Evolutionary conservation across 306 rosid species (phyloP).

Genomic region (Castanea sativa): DNA sequence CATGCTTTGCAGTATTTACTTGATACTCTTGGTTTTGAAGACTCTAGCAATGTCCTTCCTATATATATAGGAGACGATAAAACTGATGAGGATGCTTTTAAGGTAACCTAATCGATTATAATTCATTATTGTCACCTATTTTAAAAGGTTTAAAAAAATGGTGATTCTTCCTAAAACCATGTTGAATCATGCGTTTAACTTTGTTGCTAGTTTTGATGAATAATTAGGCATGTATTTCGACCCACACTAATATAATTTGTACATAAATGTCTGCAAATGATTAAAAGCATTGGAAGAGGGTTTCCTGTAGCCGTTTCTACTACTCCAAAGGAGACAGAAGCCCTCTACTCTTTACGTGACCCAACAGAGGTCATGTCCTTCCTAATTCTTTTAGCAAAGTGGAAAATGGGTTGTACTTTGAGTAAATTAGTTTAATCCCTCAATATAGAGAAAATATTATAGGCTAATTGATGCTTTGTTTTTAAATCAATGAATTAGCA

Average conservation of each 20-base stretch:
- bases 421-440: not conserved
- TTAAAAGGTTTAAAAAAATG: too few species aligned
- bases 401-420: slow-evolving; percentile 24
- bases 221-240: too few species aligned
- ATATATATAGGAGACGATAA: slow-evolving; percentile 54
- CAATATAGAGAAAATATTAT: not conserved
- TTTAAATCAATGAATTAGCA: too few species aligned
- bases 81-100: slow-evolving; percentile 67
- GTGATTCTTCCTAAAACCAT: too few species aligned
- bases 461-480: not conserved
- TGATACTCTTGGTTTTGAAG: slow-evolving; percentile 41
- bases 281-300: slow-evolving; percentile 39
- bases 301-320: slow-evolving; percentile 50
- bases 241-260: not conserved
- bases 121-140: too few species aligned
- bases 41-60: slow-evolving; percentile 37
- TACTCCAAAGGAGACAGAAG: slow-evolving; percentile 46
- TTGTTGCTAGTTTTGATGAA: too few species aligned
- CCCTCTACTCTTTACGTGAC: slow-evolving; percentile 47
- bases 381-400: slow-evolving; percentile 41
- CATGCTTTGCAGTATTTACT: slow-evolving; percentile 54
- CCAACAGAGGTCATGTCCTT: slow-evolving; percentile 47
- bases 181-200: too few species aligned
- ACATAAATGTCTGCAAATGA: slow-evolving; percentile 30
- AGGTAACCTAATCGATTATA: slow-evolving; percentile 20